Evolutionary conservation across 2,329 filamentous ascomycete genomes (phyloP).

Genomic region (Xylariaceae sp.): DNA sequence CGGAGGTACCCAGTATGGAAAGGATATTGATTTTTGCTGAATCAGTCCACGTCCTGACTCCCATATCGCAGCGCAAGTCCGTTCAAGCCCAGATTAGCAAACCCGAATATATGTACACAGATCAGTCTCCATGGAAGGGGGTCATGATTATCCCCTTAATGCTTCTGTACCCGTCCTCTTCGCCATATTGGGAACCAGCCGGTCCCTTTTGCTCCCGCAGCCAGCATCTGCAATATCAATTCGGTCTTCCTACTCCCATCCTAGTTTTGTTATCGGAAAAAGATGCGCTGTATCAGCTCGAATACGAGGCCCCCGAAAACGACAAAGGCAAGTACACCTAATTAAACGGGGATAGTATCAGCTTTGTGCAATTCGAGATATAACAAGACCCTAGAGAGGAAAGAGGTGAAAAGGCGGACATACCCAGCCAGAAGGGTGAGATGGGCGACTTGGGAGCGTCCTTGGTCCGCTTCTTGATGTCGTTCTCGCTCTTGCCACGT

Average conservation of each 20-base stretch:
- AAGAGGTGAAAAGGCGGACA: constrained; percentile 1
- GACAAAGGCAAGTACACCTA: constrained; percentile 55
- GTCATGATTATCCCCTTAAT: too few relatives aligned
- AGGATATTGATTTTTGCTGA: too few relatives aligned
- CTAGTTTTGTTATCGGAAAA: constrained; percentile 29
- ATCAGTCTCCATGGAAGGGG: too few relatives aligned
- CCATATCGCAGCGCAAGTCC: too few relatives aligned
- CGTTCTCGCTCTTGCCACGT: constrained; percentile 68
- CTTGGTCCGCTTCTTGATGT: constrained; percentile 58
- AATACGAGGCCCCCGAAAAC: constrained; percentile 58
- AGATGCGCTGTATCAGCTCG: constrained; percentile 53
- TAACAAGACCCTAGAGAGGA: not conserved
- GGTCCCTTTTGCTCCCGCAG: not conserved
- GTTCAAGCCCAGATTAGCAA: too few relatives aligned
- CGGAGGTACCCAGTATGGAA: too few relatives aligned
- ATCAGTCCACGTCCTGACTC: too few relatives aligned
- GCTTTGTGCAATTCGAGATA: not conserved
- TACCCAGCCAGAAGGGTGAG: constrained; percentile 59
- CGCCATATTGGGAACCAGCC: too few relatives aligned
- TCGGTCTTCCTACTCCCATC: not conserved
- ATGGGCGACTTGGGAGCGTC: constrained; percentile 56
- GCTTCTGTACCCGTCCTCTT: too few relatives aligned
- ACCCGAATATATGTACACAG: too few relatives aligned
- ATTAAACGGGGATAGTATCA: constrained; percentile 7
- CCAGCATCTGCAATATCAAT: not conserved